Base-by-base conservation (phyloP, 148 eudicot genomes). In the Dianthus caryophyllus region DNA sequence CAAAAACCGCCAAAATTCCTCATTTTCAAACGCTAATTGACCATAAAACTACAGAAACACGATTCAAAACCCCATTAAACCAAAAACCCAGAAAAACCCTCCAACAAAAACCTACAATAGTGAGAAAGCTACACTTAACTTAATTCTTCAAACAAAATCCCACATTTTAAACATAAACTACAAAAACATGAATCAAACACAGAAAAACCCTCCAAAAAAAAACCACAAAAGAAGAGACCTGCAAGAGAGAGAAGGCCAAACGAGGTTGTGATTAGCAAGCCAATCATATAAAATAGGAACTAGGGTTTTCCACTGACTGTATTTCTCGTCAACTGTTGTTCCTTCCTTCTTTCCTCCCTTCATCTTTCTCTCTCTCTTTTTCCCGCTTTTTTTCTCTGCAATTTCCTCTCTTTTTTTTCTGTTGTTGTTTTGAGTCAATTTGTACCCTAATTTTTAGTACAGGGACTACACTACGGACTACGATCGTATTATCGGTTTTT, bases 221-320 rank as follows among this genome's bases (percentile, higher is more conserved):
- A n/a, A n/a, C n/a, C n/a, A 68, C 64, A 46, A 56, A 16, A 64
- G 49, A 52, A 46, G 43, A 68, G 13, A 91, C 97, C 97, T 75
- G 88, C 97, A 88, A 52, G 97, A 91, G 36, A 88, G 96, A 36
- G 97, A 91, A 17, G 96, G 97, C 97, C 96, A 91, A 56, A 91
- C 78, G 61, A 91, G 97, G 67, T 88, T 91, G 75, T 91, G 97
- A 50, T 91, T 91, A 25, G 96, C 87, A 25, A 91, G 80, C 97
- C 97, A 91, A 69, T 91, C 97, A 69, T 91, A 91, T 63, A 91
- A 88, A 36, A 91, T 77, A 0, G 97, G 97, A 21, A 91, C 87
- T 18, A 88, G 78, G 2, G 92, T 81, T 69, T 91, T 91, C 97
- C 97, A 91, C 30, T 91, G 97, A 0, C 78, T 66, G 71, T 91